Evolutionary conservation across 257 asterid genomes (phyloP), one percentile per base, ranked within the genome.

Genomic region (Mitragyna speciosa): DNA sequence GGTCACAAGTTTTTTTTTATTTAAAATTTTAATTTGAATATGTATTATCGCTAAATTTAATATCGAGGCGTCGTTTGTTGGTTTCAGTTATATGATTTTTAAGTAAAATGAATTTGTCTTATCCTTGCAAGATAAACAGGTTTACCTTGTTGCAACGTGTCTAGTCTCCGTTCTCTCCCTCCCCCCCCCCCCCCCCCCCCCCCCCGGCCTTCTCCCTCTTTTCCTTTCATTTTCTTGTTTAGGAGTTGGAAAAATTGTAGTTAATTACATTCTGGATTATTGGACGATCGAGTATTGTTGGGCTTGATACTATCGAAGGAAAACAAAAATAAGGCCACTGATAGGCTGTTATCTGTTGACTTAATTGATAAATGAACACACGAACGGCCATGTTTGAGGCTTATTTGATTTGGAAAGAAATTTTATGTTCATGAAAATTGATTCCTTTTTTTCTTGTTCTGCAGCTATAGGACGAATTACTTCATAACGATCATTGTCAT

Each of bases 381-480:
- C 30, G 52, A 16, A 11, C 30, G 69, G 12, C 20, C 43, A 20
- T 74, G 48, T 74, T 49, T 39, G 33, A 33, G 58, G 10, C 24
- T 70, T 69, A 24, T 39, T 51, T 22, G 31, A 45, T 67, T 61
- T 28, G 11, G 22, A n/a, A 7, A 7, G 45, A 48, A n/a, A 30
- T 10, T 74, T 6, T 36, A 36, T 54, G 78, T 36, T 39, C 48
- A 24, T 51, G 73, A 36, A 3, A 1, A 2, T 77, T 48, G 12
- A 26, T 52, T 20, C 33, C 6, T 30, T 69, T n/a, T 28, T 59
- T 58, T 30, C 43, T 54, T 56, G 22, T 63, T 69, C 81, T 87
- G 92, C 96, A 94, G 98, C 90, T 94, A 94, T 71, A 86, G 98
- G 90, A 93, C 98, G 51, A 94, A 94, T 89, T 94, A 94, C 80